Evolutionary conservation across 805 yeast species (phyloP), one percentile per base, ranked within the genome.

Genomic region (Ogataea pignaliae): DNA sequence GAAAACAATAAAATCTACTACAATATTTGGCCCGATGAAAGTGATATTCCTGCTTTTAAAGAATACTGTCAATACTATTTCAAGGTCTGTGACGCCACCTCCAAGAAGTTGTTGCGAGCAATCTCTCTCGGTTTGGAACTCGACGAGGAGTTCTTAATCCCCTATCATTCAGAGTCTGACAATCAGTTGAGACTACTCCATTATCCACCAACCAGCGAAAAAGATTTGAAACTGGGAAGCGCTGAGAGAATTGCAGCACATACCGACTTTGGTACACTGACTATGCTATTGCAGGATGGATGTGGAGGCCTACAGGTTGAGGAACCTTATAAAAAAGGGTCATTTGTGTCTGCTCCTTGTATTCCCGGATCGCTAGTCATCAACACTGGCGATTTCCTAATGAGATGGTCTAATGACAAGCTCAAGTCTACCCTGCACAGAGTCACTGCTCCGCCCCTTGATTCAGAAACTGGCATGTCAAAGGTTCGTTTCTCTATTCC

Each of bases 361-460:
- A 41, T 51, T 28, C 65, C 65, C 7, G 59, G 67, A 3, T 50
- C 71, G 7, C 53, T 64, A 35, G 68, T 70, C 13, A 64, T 66
- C 36, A 70, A 70, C 43, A 59, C 66, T 29, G 75, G 70, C 5
- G 75, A 70, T 45, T 56, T 63, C 39, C 48, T 70, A 41, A 59
- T 56, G 53, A 55, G 73, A 47, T 61, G 65, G 59, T 60, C 73
- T 14, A 70, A 69, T 50, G 71, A 65, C 42, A 43, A 50, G 29
- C 61, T 66, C 35, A 57, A 59, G 33, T 69, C 73, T 1, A 69
- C 71, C 2, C 46, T 66, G n/a, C 74, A 70, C 44, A 53, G 73
- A 38, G 74, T 70, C 10, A 54, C 60, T 11, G 63, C 64, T 43
- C 51, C 64, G 17, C 55, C 61, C 8, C 39, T 48, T 11, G 44